Conservation (phyloP, 2,329 filamentous ascomycete species). For the Hypoxylon sp. region DNA sequence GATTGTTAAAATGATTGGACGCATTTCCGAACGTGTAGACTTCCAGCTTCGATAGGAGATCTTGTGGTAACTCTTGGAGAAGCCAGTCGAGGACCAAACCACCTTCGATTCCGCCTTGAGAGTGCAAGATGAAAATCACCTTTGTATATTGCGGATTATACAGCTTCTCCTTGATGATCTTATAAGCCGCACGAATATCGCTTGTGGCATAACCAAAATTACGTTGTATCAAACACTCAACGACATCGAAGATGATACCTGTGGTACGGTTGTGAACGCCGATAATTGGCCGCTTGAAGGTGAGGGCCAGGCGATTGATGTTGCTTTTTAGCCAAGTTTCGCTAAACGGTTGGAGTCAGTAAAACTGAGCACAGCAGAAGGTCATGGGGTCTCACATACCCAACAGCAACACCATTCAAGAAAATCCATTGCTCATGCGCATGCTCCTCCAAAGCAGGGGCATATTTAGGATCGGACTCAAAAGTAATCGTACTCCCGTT, state of each 20-base stretch:
- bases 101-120: conserved; percentile 82
- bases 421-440: conserved; percentile 83
- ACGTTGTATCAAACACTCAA: conserved; percentile 84
- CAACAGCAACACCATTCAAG: conserved; percentile 78
- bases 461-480: conserved; percentile 68
- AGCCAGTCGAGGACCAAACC: conserved; percentile 83
- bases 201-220: conserved; percentile 79
- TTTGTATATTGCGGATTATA: conserved; percentile 75
- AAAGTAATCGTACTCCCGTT: conserved; percentile 68
- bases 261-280: conserved; percentile 83
- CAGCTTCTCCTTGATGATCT: conserved; percentile 73
- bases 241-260: conserved; percentile 81
- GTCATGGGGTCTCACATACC: conserved; percentile 60
- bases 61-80: conserved; percentile 77
- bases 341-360: conserved; percentile 52
- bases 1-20: conserved; percentile 87
- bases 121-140: conserved; percentile 81
- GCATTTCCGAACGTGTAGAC: conserved; percentile 85
- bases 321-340: conserved; percentile 79
- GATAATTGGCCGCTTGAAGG: conserved; percentile 78
- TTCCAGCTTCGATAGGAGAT: conserved; percentile 77
- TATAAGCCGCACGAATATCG: conserved; percentile 75
- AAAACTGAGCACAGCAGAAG: conserved; percentile 1
- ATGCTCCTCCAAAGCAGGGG: conserved; percentile 65
- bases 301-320: conserved; percentile 78